Conservation (phyloP, 2,329 filamentous ascomycete genomes). For the Xylaria sp. region DNA sequence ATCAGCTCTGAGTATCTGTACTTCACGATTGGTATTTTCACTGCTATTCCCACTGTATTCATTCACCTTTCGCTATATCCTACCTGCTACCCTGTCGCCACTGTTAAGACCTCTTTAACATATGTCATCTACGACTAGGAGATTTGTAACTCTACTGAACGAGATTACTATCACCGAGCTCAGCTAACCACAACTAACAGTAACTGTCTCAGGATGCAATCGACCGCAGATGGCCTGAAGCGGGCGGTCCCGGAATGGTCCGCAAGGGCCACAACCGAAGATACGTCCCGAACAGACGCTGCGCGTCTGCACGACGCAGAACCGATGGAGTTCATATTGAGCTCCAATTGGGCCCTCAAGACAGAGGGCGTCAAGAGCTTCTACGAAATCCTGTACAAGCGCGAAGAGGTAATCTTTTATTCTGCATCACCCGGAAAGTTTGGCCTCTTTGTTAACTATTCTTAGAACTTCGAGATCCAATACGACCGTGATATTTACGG, state of each 20-base stretch:
- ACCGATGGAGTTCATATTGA: slow-evolving; percentile 39
- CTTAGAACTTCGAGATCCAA: slow-evolving; percentile 36
- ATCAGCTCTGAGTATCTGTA: not conserved
- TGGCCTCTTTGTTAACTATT: slow-evolving; percentile 4
- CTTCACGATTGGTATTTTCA: not conserved
- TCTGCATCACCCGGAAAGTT: not conserved
- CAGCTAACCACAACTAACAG: slow-evolving; percentile 10
- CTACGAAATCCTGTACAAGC: slow-evolving; percentile 32
- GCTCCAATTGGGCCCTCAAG: slow-evolving; percentile 41
- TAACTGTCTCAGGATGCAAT: not conserved
- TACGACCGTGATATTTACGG: slow-evolving; percentile 27
- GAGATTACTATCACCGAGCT: too few species aligned
- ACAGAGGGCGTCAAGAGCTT: slow-evolving; percentile 39
- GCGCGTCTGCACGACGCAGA: slow-evolving; percentile 9
- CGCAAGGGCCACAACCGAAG: not conserved
- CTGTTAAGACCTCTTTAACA: not conserved
- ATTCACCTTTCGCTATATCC: not conserved
- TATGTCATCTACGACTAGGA: not conserved
- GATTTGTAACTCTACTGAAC: not conserved
- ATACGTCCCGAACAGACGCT: not conserved
- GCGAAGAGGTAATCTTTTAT: slow-evolving; percentile 29
- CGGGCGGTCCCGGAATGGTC: not conserved
- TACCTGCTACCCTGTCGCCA: too few species aligned
- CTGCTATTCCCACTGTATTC: not conserved
- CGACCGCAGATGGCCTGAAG: not conserved